A percentile compares a stretch with the other conserved stretches of the same genome.
Evolutionary conservation across 495 filamentous ascomycete species (phyloP).

Genomic region (Trichoderma virens): DNA sequence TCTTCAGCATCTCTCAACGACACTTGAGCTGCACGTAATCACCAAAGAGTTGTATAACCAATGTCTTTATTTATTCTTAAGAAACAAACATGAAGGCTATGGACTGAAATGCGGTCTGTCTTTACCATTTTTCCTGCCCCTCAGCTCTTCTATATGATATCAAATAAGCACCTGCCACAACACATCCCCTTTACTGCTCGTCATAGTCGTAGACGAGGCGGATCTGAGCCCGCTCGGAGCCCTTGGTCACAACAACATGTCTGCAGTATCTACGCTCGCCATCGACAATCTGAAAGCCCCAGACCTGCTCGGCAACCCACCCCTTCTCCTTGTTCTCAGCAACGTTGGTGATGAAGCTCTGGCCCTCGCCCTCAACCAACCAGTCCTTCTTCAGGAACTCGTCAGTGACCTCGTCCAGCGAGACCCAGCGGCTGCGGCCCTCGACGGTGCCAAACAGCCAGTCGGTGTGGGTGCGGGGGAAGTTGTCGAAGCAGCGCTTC

Average conservation of each 20-base stretch:
- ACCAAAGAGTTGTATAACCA: too few relatives aligned
- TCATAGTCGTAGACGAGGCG: slow-evolving; percentile 68
- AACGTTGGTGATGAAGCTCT: slow-evolving; percentile 41
- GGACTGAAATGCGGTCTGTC: neutral
- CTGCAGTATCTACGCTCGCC: slow-evolving; percentile 59
- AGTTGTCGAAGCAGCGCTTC: slow-evolving; percentile 62
- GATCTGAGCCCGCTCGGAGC: slow-evolving; percentile 48
- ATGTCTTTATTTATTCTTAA: neutral
- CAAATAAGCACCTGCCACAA: neutral
- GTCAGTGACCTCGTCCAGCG: slow-evolving; percentile 27
- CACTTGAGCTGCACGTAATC: too few relatives aligned
- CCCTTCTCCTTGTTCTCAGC: slow-evolving; percentile 47
- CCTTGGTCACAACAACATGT: slow-evolving; percentile 60
- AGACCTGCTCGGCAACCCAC: slow-evolving; percentile 56
- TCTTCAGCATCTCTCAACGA: too few relatives aligned
- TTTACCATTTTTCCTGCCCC: neutral
- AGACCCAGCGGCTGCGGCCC: slow-evolving; percentile 52
- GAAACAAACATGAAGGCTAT: neutral
- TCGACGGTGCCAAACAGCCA: slow-evolving; percentile 69
- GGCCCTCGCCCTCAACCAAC: slow-evolving; percentile 40
- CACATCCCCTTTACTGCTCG: neutral
- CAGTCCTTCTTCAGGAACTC: slow-evolving; percentile 44
- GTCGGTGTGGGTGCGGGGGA: slow-evolving; percentile 62
- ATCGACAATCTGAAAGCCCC: slow-evolving; percentile 43
- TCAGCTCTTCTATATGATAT: neutral